Evolutionary conservation across 257 asterid species (phyloP), one percentile per base, ranked within the genome.

Genomic region (Solanum appendiculatum): DNA sequence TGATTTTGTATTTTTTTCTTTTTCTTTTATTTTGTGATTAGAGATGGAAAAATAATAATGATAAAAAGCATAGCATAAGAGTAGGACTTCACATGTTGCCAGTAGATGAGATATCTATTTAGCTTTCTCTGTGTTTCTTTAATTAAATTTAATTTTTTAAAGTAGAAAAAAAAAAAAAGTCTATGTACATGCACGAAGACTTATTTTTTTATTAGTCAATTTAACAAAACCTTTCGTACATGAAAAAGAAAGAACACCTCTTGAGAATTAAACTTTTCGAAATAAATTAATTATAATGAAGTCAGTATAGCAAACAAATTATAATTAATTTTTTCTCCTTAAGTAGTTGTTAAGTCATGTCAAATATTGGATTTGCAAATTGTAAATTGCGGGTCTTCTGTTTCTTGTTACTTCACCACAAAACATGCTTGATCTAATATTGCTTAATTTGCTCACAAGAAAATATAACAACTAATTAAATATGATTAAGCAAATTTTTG

Each of bases 91-190:
- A 86, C 92, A 89, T 88, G 92, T 63, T 86, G 86, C 39, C 31
- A 60, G 86, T 72, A 63, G 89, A 77, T 88, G 90, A 90, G 80
- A 89, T 83, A 92, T 91, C 89, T 73, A 83, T 88, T 91, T 88
- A 85, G 51, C 80, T 87, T 87, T 86, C 66, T 48, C 48, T 84
- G 85, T 86, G 29, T 63, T 42, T 27, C 36, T 42, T 37, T 27
- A 58, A 39, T 84, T 60, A 63, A 60, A 9, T 66, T 84, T 9
- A 37, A 23, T 60, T 6, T 60, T 7, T 42, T 80, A 7, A 80
- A 46, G 15, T 80, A 80, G 27, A 29, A 27, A 27, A 18, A 27
- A 25, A 58, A 3, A 21, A 80, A 11, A 18, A 46, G 68, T 80
- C 68, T 46, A 12, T 5, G 85, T 48, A 80, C 15, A 78, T 78